Conservation (phyloP, 164 flowering plant species). For the Sextonia rubra region DNA sequence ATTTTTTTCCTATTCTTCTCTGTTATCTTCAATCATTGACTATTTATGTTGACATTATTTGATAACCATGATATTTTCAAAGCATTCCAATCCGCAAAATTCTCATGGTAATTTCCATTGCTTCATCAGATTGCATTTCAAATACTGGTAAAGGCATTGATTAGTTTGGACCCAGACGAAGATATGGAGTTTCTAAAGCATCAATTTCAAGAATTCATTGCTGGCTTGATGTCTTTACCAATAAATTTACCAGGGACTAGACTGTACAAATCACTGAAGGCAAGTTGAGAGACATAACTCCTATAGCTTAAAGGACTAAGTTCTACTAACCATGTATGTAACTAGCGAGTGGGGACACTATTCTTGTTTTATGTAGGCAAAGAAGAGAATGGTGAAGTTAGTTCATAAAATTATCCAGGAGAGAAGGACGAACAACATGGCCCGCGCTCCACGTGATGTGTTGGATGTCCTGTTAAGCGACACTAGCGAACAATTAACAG, state of each 20-base stretch:
- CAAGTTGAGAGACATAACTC: constrained; percentile 17
- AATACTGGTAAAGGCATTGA: constrained; percentile 83
- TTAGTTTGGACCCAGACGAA: constrained; percentile 72
- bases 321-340: not conserved
- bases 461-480: constrained; percentile 65
- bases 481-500: constrained; percentile 46
- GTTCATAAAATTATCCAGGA: constrained; percentile 51
- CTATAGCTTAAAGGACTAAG: not conserved
- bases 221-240: constrained; percentile 86
- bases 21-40: no score
- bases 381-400: constrained; percentile 73
- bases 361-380: constrained; percentile 51
- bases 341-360: not conserved
- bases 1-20: no score
- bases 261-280: constrained; percentile 82
- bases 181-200: constrained; percentile 69
- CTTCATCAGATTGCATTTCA: constrained; percentile 77
- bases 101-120: not conserved
- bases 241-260: constrained; percentile 78
- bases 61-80: not conserved
- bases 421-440: constrained; percentile 26
- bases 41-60: no score
- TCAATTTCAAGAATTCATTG: constrained; percentile 76
- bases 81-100: not conserved
- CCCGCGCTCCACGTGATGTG: constrained; percentile 48